phyloP scores from a whole-genome alignment of 169 alveolate genomes.

The Toxoplasma gondii region DNA sequence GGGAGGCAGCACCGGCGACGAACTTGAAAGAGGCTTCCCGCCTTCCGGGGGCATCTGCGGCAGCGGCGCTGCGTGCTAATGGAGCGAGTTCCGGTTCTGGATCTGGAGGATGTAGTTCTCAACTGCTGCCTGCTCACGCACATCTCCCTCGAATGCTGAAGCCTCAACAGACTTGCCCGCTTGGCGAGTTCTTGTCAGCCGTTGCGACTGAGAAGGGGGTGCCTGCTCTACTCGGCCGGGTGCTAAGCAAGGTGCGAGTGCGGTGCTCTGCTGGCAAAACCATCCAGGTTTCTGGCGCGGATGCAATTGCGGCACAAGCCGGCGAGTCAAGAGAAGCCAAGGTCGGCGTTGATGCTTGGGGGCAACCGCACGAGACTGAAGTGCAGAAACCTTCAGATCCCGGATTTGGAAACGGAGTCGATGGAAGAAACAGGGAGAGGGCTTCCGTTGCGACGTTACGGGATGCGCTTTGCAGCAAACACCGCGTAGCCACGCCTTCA shows the following conservation, averaged over 20 bases:
- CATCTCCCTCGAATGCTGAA: background rate
- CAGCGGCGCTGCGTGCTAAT: background rate
- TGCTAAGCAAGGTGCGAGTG: background rate
- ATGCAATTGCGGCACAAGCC: background rate
- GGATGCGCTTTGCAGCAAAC: background rate
- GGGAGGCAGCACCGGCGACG: slow-evolving; percentile 24
- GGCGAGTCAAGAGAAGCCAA: too few relatives aligned
- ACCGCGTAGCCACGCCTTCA: background rate
- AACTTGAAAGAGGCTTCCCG: background rate
- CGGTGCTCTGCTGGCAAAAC: background rate
- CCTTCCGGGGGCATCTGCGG: background rate
- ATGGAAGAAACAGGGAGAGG: background rate
- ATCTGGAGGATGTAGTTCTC: background rate
- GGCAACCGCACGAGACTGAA: background rate
- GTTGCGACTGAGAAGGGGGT: background rate
- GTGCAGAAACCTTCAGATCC: background rate
- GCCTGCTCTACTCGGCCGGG: background rate
- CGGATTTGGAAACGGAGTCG: background rate
- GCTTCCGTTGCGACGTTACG: background rate
- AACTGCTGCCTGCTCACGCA: background rate
- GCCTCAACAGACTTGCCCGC: background rate
- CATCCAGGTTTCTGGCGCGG: background rate
- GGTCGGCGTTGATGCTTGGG: background rate
- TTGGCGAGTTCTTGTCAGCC: background rate
- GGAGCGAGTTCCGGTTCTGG: background rate